Evolutionary conservation across 495 filamentous ascomycete species (phyloP).

Genomic region (Talaromyces borbonicus): DNA sequence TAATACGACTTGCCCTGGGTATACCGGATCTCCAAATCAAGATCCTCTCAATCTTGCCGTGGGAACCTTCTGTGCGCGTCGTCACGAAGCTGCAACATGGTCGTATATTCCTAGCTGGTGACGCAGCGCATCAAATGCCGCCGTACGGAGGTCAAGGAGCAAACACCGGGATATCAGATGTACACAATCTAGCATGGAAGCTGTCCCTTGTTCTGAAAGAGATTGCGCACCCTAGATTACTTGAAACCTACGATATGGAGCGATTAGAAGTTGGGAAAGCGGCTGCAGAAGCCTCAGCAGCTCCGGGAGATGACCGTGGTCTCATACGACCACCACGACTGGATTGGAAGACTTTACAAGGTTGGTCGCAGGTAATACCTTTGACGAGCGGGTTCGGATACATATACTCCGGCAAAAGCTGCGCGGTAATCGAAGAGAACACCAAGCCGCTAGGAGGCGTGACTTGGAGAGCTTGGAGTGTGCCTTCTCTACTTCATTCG

Average conservation of each 20-base stretch:
- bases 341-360: not conserved
- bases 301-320: not conserved
- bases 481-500: not conserved
- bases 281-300: conserved; percentile 2
- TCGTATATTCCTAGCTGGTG: conserved; percentile 38
- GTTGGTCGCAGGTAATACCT: not conserved
- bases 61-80: conserved; percentile 13
- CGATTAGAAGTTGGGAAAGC: conserved; percentile 35
- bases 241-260: conserved; percentile 41
- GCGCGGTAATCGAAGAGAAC: conserved; percentile 1
- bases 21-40: conserved; percentile 14
- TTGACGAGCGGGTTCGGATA: conserved; percentile 1
- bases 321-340: not conserved
- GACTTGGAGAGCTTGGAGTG: conserved; percentile 6
- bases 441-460: not conserved
- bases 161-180: conserved; percentile 41
- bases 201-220: conserved; percentile 35
- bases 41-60: conserved; percentile 11
- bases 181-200: conserved; percentile 40
- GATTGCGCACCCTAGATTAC: conserved; percentile 22
- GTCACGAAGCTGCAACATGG: conserved; percentile 12
- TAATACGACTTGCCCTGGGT: conserved; percentile 13
- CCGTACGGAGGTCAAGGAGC: conserved; percentile 39
- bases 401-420: conserved; percentile 3
- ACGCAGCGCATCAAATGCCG: conserved; percentile 41